These are phyloP conservation scores for Saksenaea vasiformis DNA, from an alignment of 371 early-diverging fungal genomes.

Conservation along the genomic window DNA sequence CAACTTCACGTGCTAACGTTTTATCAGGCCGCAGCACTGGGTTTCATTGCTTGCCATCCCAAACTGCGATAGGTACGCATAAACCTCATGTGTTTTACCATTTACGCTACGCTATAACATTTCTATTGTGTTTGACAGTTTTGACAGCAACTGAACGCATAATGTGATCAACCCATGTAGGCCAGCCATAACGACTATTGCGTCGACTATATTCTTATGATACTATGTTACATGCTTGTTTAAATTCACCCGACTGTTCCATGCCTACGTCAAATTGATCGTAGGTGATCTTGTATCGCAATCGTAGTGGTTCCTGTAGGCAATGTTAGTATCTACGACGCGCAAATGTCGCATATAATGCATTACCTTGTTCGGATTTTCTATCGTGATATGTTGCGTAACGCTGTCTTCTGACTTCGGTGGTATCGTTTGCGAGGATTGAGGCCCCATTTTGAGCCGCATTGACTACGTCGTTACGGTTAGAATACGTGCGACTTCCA, in stretches of 20 bases:
- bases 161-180: too few species aligned
- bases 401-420: slow-evolving; percentile 60
- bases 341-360: not conserved
- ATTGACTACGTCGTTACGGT: slow-evolving; percentile 40
- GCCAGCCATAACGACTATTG: not conserved
- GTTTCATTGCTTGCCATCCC: too few species aligned
- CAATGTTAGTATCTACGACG: not conserved
- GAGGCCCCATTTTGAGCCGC: slow-evolving; percentile 66
- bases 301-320: slow-evolving; percentile 57
- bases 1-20: too few species aligned
- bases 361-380: slow-evolving; percentile 54
- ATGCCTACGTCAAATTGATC: slow-evolving; percentile 69
- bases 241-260: slow-evolving; percentile 69
- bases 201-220: not conserved
- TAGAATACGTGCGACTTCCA: not conserved
- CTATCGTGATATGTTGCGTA: slow-evolving; percentile 55
- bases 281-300: slow-evolving; percentile 73
- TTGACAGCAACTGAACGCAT: too few species aligned
- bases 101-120: too few species aligned
- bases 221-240: not conserved
- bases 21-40: too few species aligned
- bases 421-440: slow-evolving; percentile 56
- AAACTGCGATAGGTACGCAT: too few species aligned
- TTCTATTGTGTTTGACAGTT: too few species aligned
- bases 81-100: too few species aligned